Conservation (phyloP, 805 yeast species). For the Millerago galiae region DNA sequence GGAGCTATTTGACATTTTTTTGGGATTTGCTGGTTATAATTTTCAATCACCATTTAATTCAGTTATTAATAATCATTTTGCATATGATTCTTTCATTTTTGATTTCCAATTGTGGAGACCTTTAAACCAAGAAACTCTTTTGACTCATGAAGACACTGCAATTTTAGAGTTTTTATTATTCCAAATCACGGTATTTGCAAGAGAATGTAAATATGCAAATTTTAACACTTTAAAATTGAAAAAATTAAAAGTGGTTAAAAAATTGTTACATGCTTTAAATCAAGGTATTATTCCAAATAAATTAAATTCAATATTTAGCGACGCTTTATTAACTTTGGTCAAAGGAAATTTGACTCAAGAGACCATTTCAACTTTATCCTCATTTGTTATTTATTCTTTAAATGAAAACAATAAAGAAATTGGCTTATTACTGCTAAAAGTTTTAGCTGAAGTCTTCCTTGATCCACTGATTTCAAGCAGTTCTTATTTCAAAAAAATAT, state of each 20-base stretch:
- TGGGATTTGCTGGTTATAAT: slow-evolving; percentile 53
- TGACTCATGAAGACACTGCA: slow-evolving; percentile 27
- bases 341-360: slow-evolving; percentile 48
- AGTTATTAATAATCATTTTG: slow-evolving; percentile 45
- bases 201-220: slow-evolving; percentile 42
- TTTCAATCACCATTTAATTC: slow-evolving; percentile 46
- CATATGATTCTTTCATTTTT: slow-evolving; percentile 51
- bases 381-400: slow-evolving; percentile 44
- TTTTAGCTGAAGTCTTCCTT: slow-evolving; percentile 25
- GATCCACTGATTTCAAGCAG: slow-evolving; percentile 35
- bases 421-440: slow-evolving; percentile 26
- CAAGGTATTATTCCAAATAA: slow-evolving; percentile 26
- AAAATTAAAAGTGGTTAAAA: slow-evolving; percentile 42
- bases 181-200: slow-evolving; percentile 52
- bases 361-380: slow-evolving; percentile 44
- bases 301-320: slow-evolving; percentile 29
- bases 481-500: slow-evolving; percentile 37
- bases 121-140: slow-evolving; percentile 4
- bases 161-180: slow-evolving; percentile 46
- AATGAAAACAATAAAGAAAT: slow-evolving; percentile 25
- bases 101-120: slow-evolving; percentile 59
- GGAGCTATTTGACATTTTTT: slow-evolving; percentile 41
- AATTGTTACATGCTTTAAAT: slow-evolving; percentile 23
- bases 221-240: slow-evolving; percentile 49
- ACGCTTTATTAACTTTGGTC: slow-evolving; percentile 34